Evolutionary conservation across 2,329 filamentous ascomycete genomes (phyloP).

Genomic region (Trichoderma atrobrunneum): DNA sequence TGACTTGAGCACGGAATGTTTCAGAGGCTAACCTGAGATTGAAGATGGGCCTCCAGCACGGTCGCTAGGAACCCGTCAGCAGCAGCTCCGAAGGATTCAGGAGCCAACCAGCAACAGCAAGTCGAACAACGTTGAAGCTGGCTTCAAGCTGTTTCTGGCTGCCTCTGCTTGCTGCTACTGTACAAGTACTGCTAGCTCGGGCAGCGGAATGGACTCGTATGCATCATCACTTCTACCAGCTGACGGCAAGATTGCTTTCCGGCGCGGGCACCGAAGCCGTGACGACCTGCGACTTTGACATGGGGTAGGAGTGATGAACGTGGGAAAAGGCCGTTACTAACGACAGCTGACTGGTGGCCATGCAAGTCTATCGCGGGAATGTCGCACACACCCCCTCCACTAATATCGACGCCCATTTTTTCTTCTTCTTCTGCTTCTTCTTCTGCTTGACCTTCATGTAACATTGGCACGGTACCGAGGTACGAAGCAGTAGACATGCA

Average conservation of each 20-base stretch:
- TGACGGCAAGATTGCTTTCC: background rate
- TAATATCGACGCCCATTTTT: background rate
- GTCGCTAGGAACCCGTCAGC: background rate
- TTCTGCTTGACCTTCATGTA: background rate
- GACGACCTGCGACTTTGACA: background rate
- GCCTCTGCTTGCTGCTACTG: background rate
- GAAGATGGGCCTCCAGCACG: background rate
- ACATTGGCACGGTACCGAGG: background rate
- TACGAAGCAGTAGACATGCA: background rate
- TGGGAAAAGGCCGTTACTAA: slow-evolving; percentile 5
- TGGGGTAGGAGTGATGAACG: slow-evolving; percentile 7
- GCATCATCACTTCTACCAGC: background rate
- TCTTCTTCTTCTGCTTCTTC: background rate
- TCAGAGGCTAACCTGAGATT: slow-evolving; percentile 5
- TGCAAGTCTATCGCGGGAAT: slow-evolving; percentile 15
- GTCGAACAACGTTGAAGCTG: background rate
- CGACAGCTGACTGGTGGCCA: slow-evolving; percentile 18
- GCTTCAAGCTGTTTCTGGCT: background rate
- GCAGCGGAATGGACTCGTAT: background rate
- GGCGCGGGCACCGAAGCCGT: background rate
- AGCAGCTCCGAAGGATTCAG: slow-evolving; percentile 12
- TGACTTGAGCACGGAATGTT: slow-evolving; percentile 19
- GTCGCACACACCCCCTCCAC: slow-evolving; percentile 17
- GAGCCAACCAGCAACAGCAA: slow-evolving; percentile 3
- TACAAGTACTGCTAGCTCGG: background rate